Conservation (phyloP, 2,329 filamentous ascomycete genomes). For the Pseudocercospora fuligena region DNA sequence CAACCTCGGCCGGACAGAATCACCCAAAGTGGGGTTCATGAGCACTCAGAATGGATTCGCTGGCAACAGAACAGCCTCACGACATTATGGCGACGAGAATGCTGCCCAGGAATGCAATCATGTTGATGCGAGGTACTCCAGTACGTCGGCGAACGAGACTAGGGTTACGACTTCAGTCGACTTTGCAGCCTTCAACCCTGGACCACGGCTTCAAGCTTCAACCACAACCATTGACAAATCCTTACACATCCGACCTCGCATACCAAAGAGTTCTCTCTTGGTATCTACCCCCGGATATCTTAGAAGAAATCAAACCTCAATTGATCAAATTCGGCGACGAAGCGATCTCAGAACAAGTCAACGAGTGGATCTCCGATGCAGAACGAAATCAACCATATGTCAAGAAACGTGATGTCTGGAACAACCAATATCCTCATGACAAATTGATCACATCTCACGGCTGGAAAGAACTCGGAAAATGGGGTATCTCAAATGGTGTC, state of each 20-base stretch:
- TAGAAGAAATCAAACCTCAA: constrained; percentile 33
- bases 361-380: constrained; percentile 62
- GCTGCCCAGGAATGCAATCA: not conserved
- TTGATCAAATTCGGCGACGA: constrained; percentile 56
- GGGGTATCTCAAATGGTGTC: constrained; percentile 63
- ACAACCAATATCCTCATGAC: constrained; percentile 38
- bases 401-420: constrained; percentile 61
- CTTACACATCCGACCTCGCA: constrained; percentile 20
- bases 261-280: constrained; percentile 21
- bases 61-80: not conserved
- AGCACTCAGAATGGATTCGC: not conserved
- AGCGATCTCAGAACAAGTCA: constrained; percentile 60
- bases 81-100: not conserved
- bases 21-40: not conserved
- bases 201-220: constrained; percentile 27
- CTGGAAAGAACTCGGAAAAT: constrained; percentile 66
- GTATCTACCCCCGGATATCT: constrained; percentile 53
- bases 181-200: constrained; percentile 19
- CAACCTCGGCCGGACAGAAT: not conserved
- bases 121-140: not conserved
- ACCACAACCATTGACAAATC: constrained; percentile 19
- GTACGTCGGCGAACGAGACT: not conserved
- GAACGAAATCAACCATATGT: constrained; percentile 69
- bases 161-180: not conserved
- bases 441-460: constrained; percentile 68